Evolutionary conservation across 225 moss, liverwort and hornwort genomes (phyloP).

Genomic region (Sphagnum tenellum): DNA sequence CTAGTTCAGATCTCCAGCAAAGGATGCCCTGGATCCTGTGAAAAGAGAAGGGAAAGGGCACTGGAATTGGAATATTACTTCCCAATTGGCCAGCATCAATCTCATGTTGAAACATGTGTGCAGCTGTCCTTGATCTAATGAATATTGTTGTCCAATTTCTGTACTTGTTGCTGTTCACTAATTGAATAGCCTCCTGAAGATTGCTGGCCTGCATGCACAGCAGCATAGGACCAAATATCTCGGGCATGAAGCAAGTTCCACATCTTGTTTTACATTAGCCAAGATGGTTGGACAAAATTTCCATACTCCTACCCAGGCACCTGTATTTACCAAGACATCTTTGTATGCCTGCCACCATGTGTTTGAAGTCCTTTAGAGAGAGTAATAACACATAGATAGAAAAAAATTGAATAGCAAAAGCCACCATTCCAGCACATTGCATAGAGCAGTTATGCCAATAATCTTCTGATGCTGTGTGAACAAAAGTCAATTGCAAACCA

Average conservation of each 20-base stretch:
- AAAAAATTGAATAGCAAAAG: no score
- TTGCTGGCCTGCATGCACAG: constrained; percentile 74
- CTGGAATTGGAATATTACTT: constrained; percentile 93
- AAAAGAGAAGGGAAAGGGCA: constrained; percentile 98
- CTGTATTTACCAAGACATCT: not conserved
- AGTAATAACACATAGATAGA: not conserved
- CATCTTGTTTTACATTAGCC: constrained; percentile 72
- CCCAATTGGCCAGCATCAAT: constrained; percentile 97
- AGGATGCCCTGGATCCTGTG: constrained; percentile 87
- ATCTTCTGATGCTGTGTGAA: not conserved
- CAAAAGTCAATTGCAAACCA: no score
- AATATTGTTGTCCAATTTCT: constrained; percentile 96
- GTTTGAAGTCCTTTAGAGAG: not conserved
- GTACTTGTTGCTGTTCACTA: constrained; percentile 83
- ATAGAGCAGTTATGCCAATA: not conserved
- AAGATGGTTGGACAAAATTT: constrained; percentile 88
- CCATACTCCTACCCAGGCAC: constrained; percentile 74
- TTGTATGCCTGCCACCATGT: constrained; percentile 1
- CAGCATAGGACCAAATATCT: constrained; percentile 89
- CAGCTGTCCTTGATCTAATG: constrained; percentile 82
- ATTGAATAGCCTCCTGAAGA: constrained; percentile 65
- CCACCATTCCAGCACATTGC: not conserved
- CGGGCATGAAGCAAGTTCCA: constrained; percentile 91
- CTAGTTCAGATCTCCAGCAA: constrained; percentile 96
- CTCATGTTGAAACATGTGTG: constrained; percentile 86